Conservation (phyloP, 208 protist genomes). For the Acanthamoeba culbertsoni region DNA sequence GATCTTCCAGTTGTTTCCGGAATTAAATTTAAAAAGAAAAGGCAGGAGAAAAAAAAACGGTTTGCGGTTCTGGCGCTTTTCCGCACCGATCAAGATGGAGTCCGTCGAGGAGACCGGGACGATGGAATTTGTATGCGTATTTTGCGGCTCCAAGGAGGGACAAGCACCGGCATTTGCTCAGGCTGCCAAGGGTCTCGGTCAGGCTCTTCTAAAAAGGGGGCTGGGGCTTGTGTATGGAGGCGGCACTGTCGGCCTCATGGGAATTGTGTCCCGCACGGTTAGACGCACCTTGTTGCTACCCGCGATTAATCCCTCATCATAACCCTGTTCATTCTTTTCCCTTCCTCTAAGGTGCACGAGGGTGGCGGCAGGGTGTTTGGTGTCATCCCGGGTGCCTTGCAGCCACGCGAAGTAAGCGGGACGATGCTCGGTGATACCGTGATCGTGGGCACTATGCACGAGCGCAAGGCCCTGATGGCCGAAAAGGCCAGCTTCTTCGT, state of each 20-base stretch:
- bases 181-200: background rate
- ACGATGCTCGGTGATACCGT: background rate
- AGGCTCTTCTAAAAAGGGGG: background rate
- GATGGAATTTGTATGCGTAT: background rate
- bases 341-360: background rate
- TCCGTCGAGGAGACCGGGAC: background rate
- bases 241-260: background rate
- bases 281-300: background rate
- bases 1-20: too few species aligned
- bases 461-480: constrained; percentile 35
- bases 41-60: background rate
- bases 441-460: constrained; percentile 49
- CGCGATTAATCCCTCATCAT: background rate
- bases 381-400: background rate
- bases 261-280: background rate
- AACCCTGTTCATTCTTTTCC: background rate
- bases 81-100: too few species aligned
- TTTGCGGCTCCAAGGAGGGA: background rate
- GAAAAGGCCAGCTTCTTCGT: background rate
- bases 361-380: background rate
- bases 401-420: background rate
- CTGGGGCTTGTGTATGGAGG: constrained; percentile 24
- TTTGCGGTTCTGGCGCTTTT: background rate
- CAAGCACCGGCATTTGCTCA: background rate
- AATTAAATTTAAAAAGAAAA: background rate